These are phyloP conservation scores for Vaccinium vitisidaea DNA, from an alignment of 148 eudicot species.

Conservation along the genomic window DNA sequence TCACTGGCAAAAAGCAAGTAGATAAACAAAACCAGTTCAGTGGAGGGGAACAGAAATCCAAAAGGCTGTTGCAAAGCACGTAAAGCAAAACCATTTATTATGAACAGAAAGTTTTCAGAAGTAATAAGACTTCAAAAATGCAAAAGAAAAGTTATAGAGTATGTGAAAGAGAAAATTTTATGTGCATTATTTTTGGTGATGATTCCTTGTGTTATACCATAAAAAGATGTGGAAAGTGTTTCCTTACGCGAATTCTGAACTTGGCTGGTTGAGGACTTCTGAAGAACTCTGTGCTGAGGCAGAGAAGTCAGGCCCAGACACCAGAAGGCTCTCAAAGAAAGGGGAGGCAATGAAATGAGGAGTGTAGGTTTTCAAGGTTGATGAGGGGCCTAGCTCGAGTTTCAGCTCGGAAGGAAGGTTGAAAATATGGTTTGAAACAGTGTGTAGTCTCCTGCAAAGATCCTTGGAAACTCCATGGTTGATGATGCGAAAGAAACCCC, in stretches of 20 bases:
- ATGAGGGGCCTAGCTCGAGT: slow-evolving; percentile 61
- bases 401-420: slow-evolving; percentile 52
- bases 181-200: background rate
- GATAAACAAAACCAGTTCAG: background rate
- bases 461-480: slow-evolving; percentile 64
- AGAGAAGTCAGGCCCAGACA: slow-evolving; percentile 64
- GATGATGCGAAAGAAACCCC: slow-evolving; percentile 72
- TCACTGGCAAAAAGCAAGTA: slow-evolving; percentile 41
- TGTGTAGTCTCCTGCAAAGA: slow-evolving; percentile 38
- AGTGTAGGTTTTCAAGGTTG: slow-evolving; percentile 54
- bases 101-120: background rate
- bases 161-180: background rate
- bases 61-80: background rate
- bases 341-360: slow-evolving; percentile 84
- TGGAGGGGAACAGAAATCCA: background rate
- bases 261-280: slow-evolving; percentile 32
- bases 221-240: background rate
- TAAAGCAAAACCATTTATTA: background rate
- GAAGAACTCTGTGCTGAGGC: slow-evolving; percentile 63
- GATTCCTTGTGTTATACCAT: background rate
- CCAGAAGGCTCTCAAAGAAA: slow-evolving; percentile 64
- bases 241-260: slow-evolving; percentile 59
- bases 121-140: background rate
- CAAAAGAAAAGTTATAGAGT: background rate
- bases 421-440: slow-evolving; percentile 47